phyloP scores from a whole-genome alignment of 345 rosid genomes.

The Salix dunnii region DNA sequence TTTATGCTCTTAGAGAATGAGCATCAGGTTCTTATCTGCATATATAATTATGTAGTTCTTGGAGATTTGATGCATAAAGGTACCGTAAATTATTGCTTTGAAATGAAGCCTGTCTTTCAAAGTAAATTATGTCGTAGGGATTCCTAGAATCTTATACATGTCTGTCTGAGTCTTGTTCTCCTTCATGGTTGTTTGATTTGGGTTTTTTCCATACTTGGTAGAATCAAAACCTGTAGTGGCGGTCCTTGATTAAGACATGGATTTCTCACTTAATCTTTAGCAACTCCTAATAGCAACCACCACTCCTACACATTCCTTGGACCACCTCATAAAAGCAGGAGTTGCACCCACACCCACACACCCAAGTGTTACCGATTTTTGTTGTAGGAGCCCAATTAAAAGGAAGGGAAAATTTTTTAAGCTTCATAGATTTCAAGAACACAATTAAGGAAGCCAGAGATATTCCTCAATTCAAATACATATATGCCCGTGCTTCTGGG shows the following conservation, averaged over 20 bases:
- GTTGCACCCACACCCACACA: neutral
- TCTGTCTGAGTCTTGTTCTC: conserved; percentile 4
- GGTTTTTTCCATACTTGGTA: conserved; percentile 5
- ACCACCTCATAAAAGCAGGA: conserved; percentile 15
- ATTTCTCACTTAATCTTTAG: neutral
- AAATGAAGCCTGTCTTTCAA: conserved; percentile 20
- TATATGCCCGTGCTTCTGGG: conserved; percentile 3
- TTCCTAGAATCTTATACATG: conserved; percentile 29
- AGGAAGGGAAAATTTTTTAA: neutral
- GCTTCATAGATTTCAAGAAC: conserved; percentile 13
- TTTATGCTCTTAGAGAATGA: conserved; percentile 22
- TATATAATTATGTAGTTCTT: conserved; percentile 17
- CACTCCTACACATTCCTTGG: conserved; percentile 16
- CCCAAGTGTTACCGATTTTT: neutral
- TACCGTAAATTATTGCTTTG: conserved; percentile 38
- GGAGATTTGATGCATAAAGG: conserved; percentile 41
- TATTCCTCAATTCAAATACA: conserved; percentile 12
- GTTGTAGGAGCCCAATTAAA: neutral
- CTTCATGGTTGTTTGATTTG: neutral
- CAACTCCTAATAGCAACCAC: neutral
- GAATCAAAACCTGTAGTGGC: conserved; percentile 22
- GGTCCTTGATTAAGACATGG: conserved; percentile 24
- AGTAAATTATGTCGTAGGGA: conserved; percentile 22
- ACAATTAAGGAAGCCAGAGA: conserved; percentile 12
- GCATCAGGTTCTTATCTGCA: conserved; percentile 53